Conservation (phyloP, 1,284 basidiomycete species). For the Trametes pubescens region DNA sequence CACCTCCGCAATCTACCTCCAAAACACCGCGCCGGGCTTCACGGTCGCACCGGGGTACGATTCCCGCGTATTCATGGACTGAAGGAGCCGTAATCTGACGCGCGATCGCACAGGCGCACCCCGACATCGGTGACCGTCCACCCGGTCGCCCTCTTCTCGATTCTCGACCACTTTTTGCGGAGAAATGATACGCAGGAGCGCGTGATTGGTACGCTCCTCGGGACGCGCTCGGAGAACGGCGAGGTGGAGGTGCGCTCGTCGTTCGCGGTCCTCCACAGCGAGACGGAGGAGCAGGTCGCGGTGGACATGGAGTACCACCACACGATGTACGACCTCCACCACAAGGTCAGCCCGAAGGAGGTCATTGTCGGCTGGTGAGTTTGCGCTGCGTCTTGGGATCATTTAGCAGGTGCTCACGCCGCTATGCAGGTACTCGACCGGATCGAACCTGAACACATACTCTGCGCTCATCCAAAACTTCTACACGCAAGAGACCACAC, state of each 20-base stretch:
- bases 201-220: slow-evolving; percentile 96
- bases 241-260: slow-evolving; percentile 76
- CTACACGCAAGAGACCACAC: slow-evolving; percentile 91
- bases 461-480: slow-evolving; percentile 99
- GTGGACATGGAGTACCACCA: slow-evolving; percentile 98
- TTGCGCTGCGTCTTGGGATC: slow-evolving; percentile 10
- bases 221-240: slow-evolving; percentile 74
- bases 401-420: slow-evolving; percentile 13
- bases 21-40: slow-evolving; percentile 49
- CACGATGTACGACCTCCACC: slow-evolving; percentile 91
- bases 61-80: background rate
- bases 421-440: slow-evolving; percentile 83
- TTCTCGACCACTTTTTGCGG: slow-evolving; percentile 97
- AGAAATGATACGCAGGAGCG: slow-evolving; percentile 84
- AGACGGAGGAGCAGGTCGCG: slow-evolving; percentile 91
- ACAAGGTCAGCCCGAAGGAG: slow-evolving; percentile 86
- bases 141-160: slow-evolving; percentile 94
- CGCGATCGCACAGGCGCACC: slow-evolving; percentile 57
- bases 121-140: slow-evolving; percentile 85
- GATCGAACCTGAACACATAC: slow-evolving; percentile 92
- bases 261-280: slow-evolving; percentile 92
- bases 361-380: slow-evolving; percentile 90
- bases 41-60: slow-evolving; percentile 46
- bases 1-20: slow-evolving; percentile 74
- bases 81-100: slow-evolving; percentile 8